Evolutionary conservation across 2,329 filamentous ascomycete genomes (phyloP), one percentile per base, ranked within the genome.

Genomic region (Colletotrichum camelliae): DNA sequence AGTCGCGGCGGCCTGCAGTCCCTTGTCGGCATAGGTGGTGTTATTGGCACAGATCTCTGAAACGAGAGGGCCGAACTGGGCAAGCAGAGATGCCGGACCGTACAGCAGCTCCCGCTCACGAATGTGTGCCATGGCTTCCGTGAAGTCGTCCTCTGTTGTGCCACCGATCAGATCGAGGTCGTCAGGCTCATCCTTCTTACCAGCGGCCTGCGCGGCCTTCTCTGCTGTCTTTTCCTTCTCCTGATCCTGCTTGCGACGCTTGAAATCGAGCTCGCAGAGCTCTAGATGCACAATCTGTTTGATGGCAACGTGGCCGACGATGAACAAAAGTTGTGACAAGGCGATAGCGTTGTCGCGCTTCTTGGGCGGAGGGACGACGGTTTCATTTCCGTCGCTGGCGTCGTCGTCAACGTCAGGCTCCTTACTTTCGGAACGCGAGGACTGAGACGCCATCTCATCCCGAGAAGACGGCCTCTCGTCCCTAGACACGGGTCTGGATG

Each of bases 251-350:
- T 99, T 99, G 79, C 96, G 92, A 70, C 96, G 94, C 88, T 99
- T 99, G 85, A 99, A 99, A 84, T 99, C 97, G 66, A 97, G 92
- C 82, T 99, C 97, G 83, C 96, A 98, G n/a, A 98, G 89, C 81
- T 99, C 97, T 13, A 99, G 91, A 83, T 99, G 97, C 1, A 99
- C 97, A 80, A 99, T 99, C 83, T 99, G 97, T 86, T 99, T 99
- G 82, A 99, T 97, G 16, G 97, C 97, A 64, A 98, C 94, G 81
- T 99, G 97, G 0, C 97, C 97, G 35, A 98, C 96, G 43, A 98
- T 94, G 82, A 98, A 98, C 0, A 99, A 89, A 3, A 99, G 90
- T 81, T 98, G 97, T 0, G 97, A 98, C 3, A 99, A 88, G 1
- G 92, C 93, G 62, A 96, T 90, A 1, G 95, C 93, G 6, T 93